Base-by-base conservation (phyloP, 176 grass and related monocot genomes). In the Panicum miliaceum region DNA sequence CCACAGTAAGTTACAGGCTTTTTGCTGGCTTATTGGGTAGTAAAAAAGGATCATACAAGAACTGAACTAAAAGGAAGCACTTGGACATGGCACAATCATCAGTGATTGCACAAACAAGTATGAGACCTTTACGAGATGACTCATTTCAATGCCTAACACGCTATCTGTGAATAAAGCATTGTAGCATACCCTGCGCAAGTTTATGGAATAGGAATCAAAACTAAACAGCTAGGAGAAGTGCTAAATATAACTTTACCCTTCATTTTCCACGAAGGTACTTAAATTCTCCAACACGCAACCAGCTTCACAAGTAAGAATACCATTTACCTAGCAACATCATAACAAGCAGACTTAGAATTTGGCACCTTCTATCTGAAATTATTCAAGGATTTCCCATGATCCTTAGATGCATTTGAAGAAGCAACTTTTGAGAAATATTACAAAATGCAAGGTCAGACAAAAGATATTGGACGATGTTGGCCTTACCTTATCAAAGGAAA, bases 231-330 rank as follows among this genome's bases (percentile, higher is more conserved):
- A 61, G 29, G 20, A 26, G 26, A 34, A 15, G 71, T 73, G 43
- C 19, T 15, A 61, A 56, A 71, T 62, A 79, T 18, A 50, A 43
- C 58, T 83, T 94, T 93, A 98, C 95, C 92, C 95, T 88, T 98
- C 87, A 86, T 91, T 98, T 91, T 88, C 92, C 87, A 95, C 84
- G 42, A 90, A 95, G 36, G 82, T 86, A 77, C 76, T 91, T 82
- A 98, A 88, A 84, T 89, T 98, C 85, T 95, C 95, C 89, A 95
- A 77, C 73, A 98, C 90, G 79, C 95, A 95, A 76, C 95, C 92
- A 87, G 89, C 95, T 88, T 98, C 92, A 80, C 92, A 95, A 54
- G 89, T 94, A 86, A 98, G 90, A 89, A 98, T 95, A 68, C 92
- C 95, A 91, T 93, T 98, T 78, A 98, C 85, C 95, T 98, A 81